A percentile compares a stretch with the other conserved stretches of the same genome.
These are phyloP conservation scores for Syzygium grande DNA, from an alignment of 345 rosid genomes.

Conservation along the genomic window DNA sequence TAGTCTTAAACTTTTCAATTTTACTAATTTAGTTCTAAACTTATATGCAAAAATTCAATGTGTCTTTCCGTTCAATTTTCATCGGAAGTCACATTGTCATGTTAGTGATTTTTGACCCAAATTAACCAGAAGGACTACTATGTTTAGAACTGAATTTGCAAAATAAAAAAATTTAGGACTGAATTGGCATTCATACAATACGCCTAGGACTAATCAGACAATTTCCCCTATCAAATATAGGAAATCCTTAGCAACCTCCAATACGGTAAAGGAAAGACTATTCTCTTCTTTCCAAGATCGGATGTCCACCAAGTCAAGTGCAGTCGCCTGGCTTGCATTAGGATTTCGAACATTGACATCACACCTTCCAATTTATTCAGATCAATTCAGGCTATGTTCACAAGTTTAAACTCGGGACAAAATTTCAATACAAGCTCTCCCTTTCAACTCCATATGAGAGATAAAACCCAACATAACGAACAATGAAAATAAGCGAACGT, in stretches of 20 bases:
- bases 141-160: no score
- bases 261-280: not conserved
- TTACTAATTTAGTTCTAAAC: no score
- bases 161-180: rapidly evolving
- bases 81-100: not conserved
- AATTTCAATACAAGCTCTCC: not conserved
- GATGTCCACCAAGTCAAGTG: not conserved
- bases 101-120: not conserved
- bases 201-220: not conserved
- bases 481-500: not conserved
- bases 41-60: not conserved
- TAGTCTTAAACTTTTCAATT: not conserved
- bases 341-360: not conserved
- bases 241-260: not conserved
- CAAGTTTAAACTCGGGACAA: no score
- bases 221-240: not conserved
- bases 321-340: not conserved
- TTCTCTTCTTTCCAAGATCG: not conserved
- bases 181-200: not conserved
- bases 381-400: not conserved
- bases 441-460: not conserved
- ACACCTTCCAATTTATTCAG: not conserved
- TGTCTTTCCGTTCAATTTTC: not conserved
- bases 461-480: not conserved
- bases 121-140: not conserved